Conservation (phyloP, 2,329 filamentous ascomycete species). For the Fusarium sp. region DNA sequence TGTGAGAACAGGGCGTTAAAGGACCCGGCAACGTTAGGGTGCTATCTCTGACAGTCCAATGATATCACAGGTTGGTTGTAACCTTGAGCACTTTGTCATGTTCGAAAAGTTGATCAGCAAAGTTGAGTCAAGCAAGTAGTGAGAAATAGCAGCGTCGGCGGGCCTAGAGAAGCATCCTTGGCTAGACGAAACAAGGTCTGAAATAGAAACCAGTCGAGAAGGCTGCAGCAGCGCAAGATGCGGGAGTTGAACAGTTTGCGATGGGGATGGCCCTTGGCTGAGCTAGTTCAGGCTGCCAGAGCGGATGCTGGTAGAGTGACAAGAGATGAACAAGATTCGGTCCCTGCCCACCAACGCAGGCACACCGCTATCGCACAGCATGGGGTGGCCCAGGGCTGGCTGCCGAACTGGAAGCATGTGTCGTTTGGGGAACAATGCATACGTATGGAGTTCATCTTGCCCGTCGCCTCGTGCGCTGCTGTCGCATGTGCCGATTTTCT, state of each 20-base stretch:
- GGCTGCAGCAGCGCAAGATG: slow-evolving; percentile 14
- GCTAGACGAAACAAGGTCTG: slow-evolving; percentile 2
- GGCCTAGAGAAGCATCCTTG: slow-evolving; percentile 12
- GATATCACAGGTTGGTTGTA: neutral
- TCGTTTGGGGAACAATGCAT: slow-evolving; percentile 2
- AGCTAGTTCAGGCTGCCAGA: neutral
- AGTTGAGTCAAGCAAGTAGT: neutral
- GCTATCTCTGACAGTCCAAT: neutral
- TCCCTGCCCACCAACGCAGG: slow-evolving; percentile 9
- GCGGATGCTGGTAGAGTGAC: slow-evolving; percentile 3
- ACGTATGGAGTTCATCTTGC: slow-evolving; percentile 4
- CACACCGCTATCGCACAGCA: slow-evolving; percentile 6
- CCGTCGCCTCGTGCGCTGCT: neutral
- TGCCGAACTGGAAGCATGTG: slow-evolving; percentile 4
- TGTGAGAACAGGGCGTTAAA: neutral
- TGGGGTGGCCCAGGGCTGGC: neutral
- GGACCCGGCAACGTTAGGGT: neutral
- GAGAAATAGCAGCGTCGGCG: neutral
- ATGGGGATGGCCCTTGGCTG: slow-evolving; percentile 4
- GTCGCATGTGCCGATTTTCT: neutral
- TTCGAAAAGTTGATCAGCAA: neutral
- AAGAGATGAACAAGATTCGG: slow-evolving; percentile 6
- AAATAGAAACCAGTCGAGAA: slow-evolving; percentile 17
- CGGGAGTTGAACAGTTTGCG: slow-evolving; percentile 2
- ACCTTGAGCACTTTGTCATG: neutral